These are phyloP conservation scores for Aspergillus neoniger DNA, from an alignment of 2,329 filamentous ascomycete species.

Conservation along the genomic window DNA sequence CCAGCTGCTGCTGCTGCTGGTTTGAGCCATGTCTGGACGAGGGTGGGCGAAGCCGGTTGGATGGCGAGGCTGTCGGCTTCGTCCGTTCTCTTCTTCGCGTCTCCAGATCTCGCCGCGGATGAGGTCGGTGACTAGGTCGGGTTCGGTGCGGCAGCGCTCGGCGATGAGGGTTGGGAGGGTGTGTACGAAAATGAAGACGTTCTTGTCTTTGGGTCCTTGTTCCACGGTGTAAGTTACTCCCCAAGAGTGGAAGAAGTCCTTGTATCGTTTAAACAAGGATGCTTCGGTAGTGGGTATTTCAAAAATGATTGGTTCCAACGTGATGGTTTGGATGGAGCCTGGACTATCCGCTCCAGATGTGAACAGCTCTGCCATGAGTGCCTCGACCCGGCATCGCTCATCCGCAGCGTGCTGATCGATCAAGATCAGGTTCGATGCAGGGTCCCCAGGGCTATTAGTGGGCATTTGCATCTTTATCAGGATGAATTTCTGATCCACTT, in stretches of 20 bases:
- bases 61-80: constrained; percentile 11
- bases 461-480: constrained; percentile 59
- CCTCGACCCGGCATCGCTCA: constrained; percentile 79
- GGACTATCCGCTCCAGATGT: not conserved
- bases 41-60: not conserved
- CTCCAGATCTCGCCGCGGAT: constrained; percentile 75
- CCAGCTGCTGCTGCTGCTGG: constrained; percentile 49
- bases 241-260: constrained; percentile 68
- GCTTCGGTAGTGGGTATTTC: constrained; percentile 64
- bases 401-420: constrained; percentile 96
- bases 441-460: not conserved
- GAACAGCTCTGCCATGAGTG: constrained; percentile 63
- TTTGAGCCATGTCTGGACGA: not conserved
- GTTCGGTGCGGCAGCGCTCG: constrained; percentile 74
- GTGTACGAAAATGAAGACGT: constrained; percentile 50
- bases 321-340: constrained; percentile 26
- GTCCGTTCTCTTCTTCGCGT: constrained; percentile 56
- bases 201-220: constrained; percentile 11
- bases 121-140: constrained; percentile 70
- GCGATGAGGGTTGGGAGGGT: constrained; percentile 70
- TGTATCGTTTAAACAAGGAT: constrained; percentile 57
- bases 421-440: constrained; percentile 60
- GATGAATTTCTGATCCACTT: constrained; percentile 90
- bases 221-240: constrained; percentile 66
- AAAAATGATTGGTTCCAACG: constrained; percentile 58